A percentile compares a stretch with the other conserved stretches of the same genome.
phyloP scores from a whole-genome alignment of 306 rosid species.

The Prunus persica region DNA sequence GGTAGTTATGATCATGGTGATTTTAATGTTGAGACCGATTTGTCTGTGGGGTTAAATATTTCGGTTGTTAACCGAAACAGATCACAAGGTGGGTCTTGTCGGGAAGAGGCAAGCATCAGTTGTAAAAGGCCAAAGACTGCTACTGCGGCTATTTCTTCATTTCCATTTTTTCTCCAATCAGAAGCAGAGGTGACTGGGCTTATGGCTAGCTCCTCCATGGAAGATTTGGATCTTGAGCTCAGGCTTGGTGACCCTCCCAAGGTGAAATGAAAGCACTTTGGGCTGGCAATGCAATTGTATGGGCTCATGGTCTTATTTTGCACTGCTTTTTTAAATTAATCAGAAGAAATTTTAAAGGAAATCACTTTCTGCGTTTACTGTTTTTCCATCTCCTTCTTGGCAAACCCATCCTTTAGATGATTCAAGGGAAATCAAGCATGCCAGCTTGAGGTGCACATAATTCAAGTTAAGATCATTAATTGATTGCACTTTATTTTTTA shows the following conservation, averaged over 20 bases:
- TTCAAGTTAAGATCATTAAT: neutral
- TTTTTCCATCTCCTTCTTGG: neutral
- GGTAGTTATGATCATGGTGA: slow-evolving; percentile 2
- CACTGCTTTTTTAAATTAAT: neutral
- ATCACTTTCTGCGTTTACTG: neutral
- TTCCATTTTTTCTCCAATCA: slow-evolving; percentile 32
- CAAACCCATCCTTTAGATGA: neutral
- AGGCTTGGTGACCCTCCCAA: slow-evolving; percentile 68
- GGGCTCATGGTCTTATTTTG: neutral
- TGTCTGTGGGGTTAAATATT: slow-evolving; percentile 44
- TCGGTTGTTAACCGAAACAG: slow-evolving; percentile 36
- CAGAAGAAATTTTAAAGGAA: neutral
- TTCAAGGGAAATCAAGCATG: neutral
- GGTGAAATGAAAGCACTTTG: slow-evolving; percentile 13
- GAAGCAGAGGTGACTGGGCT: slow-evolving; percentile 26
- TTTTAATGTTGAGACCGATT: slow-evolving; percentile 50
- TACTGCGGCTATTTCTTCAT: slow-evolving; percentile 22
- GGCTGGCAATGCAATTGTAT: neutral
- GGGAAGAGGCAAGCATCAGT: slow-evolving; percentile 19
- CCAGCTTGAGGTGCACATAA: neutral
- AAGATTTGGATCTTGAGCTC: slow-evolving; percentile 89
- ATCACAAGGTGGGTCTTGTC: slow-evolving; percentile 19
- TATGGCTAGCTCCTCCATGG: slow-evolving; percentile 33
- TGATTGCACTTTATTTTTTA: neutral
- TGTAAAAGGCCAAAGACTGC: slow-evolving; percentile 44